Evolutionary conservation across 225 moss, liverwort and hornwort species (phyloP).

Genomic region (Bryum argenteum): DNA sequence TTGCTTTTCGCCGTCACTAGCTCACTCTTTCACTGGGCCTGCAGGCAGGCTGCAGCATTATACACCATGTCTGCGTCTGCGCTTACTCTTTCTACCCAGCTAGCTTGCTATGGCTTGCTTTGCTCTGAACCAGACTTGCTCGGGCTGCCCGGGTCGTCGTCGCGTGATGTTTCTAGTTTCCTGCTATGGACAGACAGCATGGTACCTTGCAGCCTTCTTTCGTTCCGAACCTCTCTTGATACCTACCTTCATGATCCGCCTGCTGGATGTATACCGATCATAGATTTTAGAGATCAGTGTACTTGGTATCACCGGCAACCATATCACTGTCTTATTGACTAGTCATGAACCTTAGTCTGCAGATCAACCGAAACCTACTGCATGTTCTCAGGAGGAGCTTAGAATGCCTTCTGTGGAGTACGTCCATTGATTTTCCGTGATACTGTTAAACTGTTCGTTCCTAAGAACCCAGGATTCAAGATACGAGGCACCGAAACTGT

Average conservation of each 20-base stretch:
- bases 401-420: no score
- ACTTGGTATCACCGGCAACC: no score
- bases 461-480: no score
- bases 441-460: no score
- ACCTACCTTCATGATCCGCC: constrained; percentile 24
- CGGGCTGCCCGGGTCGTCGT: background rate
- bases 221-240: constrained; percentile 34
- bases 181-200: background rate
- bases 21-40: no score
- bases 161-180: constrained; percentile 38
- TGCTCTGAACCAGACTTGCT: constrained; percentile 5
- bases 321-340: no score
- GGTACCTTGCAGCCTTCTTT: constrained; percentile 27
- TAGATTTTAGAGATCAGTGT: no score
- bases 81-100: constrained; percentile 25
- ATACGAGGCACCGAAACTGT: no score
- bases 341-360: background rate
- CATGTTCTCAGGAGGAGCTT: background rate
- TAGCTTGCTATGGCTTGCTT: no score
- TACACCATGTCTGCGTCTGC: background rate
- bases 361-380: background rate
- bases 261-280: background rate
- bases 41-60: constrained; percentile 15
- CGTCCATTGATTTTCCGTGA: no score
- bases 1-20: constrained; percentile 12